Percentiles rank a stretch among this genome's conserved stretches.
Conservation (phyloP, 2,329 filamentous ascomycete genomes). For the Didymella keratinophila region DNA sequence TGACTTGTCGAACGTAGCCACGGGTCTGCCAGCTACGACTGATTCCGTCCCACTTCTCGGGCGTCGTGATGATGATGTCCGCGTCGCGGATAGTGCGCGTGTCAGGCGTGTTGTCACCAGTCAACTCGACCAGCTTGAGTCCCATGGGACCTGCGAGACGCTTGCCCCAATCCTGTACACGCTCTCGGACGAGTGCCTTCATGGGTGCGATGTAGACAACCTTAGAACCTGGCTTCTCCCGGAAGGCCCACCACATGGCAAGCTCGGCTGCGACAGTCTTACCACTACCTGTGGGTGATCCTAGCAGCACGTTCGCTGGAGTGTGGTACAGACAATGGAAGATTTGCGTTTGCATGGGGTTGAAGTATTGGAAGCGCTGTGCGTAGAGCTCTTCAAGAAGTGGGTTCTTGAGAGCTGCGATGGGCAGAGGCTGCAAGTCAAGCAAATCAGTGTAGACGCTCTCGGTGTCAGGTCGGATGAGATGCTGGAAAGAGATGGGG, state of each 20-base stretch:
- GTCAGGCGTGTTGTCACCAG: constrained; percentile 97
- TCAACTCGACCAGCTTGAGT: constrained; percentile 91
- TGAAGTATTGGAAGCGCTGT: constrained; percentile 93
- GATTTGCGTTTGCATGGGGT: constrained; percentile 99
- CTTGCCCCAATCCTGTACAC: constrained; percentile 92
- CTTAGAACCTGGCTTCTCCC: constrained; percentile 91
- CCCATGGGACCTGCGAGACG: constrained; percentile 84
- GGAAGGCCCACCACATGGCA: constrained; percentile 99
- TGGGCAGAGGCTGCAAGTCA: constrained; percentile 86
- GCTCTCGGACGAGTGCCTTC: constrained; percentile 96
- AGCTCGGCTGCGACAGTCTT: constrained; percentile 97
- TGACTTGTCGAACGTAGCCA: constrained; percentile 93
- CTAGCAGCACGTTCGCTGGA: constrained; percentile 86
- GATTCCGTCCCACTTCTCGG: constrained; percentile 99
- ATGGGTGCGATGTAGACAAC: constrained; percentile 99
- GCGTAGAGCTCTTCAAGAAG: constrained; percentile 87
- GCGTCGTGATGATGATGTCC: constrained; percentile 97
- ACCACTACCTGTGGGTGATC: constrained; percentile 94
- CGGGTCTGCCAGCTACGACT: constrained; percentile 98
- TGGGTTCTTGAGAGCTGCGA: constrained; percentile 87
- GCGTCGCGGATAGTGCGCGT: constrained; percentile 94
- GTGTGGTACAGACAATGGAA: constrained; percentile 98
- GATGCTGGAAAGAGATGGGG: constrained; percentile 94
- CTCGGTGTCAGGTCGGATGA: constrained; percentile 96
- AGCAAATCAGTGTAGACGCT: constrained; percentile 95